These are phyloP conservation scores for Rhodotorula sp. DNA, from an alignment of 1,284 basidiomycete species.

Conservation along the genomic window DNA sequence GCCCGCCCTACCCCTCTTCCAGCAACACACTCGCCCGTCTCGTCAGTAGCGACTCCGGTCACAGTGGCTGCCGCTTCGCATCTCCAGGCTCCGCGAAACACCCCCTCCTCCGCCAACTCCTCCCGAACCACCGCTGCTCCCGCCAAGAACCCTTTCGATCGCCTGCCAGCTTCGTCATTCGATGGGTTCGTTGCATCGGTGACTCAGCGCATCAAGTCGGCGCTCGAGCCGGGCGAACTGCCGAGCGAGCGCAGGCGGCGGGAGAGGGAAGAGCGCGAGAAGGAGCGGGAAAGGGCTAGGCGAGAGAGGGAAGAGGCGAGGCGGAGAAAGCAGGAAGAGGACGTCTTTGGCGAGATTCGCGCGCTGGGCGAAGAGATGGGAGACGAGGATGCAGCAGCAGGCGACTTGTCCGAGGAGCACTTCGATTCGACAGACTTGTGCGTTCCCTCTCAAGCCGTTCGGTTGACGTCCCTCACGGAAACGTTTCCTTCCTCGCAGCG, in stretches of 20 bases:
- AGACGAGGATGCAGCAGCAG: no score
- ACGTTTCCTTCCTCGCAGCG: no score
- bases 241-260: slow-evolving; percentile 2
- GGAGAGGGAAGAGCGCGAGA: not conserved
- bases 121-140: not conserved
- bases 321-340: slow-evolving; percentile 33
- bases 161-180: slow-evolving; percentile 17
- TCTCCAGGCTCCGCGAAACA: slow-evolving; percentile 1
- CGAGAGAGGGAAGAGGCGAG: slow-evolving; percentile 74
- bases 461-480: no score
- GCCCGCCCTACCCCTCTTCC: not conserved
- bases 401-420: no score
- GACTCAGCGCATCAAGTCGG: slow-evolving; percentile 5
- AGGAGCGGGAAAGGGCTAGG: slow-evolving; percentile 57
- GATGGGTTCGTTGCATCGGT: slow-evolving; percentile 13
- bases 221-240: slow-evolving; percentile 7
- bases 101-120: not conserved
- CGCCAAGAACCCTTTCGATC: slow-evolving; percentile 18
- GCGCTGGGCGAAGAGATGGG: slow-evolving; percentile 54
- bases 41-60: not conserved
- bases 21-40: not conserved
- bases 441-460: no score
- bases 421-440: no score
- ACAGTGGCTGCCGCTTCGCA: not conserved
- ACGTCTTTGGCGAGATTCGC: slow-evolving; percentile 51